phyloP scores from a whole-genome alignment of 2,329 filamentous ascomycete genomes.

The Sordariomycetes sp. region DNA sequence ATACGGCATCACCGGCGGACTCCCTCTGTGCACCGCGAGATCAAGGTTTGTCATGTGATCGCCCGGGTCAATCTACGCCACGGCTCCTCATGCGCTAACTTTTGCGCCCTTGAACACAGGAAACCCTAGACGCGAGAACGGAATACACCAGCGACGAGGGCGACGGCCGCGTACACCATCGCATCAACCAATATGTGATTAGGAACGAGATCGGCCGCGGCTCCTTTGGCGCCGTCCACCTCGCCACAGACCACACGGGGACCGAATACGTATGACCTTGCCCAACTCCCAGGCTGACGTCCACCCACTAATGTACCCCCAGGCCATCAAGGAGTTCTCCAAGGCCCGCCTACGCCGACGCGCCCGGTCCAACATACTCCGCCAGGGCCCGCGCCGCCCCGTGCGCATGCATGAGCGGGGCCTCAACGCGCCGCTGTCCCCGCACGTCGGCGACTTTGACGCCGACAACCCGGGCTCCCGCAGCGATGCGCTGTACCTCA shows the following conservation, averaged over 20 bases:
- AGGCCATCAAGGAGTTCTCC: conserved; percentile 97
- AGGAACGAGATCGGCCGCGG: conserved; percentile 93
- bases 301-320: too few relatives aligned
- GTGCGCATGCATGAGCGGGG: conserved; percentile 14
- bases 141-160: conserved; percentile 76
- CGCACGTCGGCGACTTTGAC: conserved; percentile 11
- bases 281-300: not conserved
- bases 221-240: conserved; percentile 87
- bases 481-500: conserved; percentile 63
- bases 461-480: conserved; percentile 14
- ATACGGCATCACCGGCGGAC: conserved; percentile 44
- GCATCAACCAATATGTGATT: conserved; percentile 91
- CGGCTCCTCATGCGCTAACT: too few relatives aligned
- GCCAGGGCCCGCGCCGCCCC: conserved; percentile 34
- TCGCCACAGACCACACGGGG: conserved; percentile 81
- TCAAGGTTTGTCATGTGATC: conserved; percentile 31
- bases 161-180: conserved; percentile 68
- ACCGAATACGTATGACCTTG: conserved; percentile 77
- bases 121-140: conserved; percentile 82
- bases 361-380: conserved; percentile 78
- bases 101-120: conserved; percentile 30
- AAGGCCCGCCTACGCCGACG: conserved; percentile 82
- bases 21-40: conserved; percentile 41
- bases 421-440: conserved; percentile 13
- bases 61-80: conserved; percentile 5